Base-by-base conservation (phyloP, 202 grass and related monocot species). In the Sporobolus alterniflorus region DNA sequence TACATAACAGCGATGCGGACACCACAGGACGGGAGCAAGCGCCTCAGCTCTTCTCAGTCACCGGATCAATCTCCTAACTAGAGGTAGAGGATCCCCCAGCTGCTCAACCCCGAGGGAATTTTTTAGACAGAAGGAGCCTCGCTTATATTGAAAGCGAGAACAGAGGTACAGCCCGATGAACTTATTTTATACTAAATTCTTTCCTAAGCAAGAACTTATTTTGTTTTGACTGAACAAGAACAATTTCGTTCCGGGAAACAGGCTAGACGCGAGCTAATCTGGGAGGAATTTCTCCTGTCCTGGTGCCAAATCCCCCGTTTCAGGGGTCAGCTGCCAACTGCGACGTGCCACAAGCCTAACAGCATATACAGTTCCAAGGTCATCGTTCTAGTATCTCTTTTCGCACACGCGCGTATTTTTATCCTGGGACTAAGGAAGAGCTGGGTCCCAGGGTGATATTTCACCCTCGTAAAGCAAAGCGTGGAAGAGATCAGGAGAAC, bases 181-280 rank as follows among this genome's bases (percentile, higher is more conserved):
- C 0, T 0, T 15, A 56, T 41, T 40, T 21, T 1, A 0, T 4
- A 52, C 21, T n/a, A n/a, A n/a, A n/a, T n/a, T 18, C 3, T 55
- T 25, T 42, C 9, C 16, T 9, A 26, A 6, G 71, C 46, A 4
- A 33, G 25, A n/a, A n/a, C n/a, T 8, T 8, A 8, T 59, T 71
- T 83, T 2, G 10, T 49, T n/a, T 65, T 73, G 36, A 40, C 17
- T 30, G 13, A n/a, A 10, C 6, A 73, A 9, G 18, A 69, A 60
- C 50, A 28, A 84, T 87, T 94, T 89, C 84, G 47, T 78, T 83
- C 92, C 89, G 85, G 81, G 83, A 94, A 91, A 89, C 83, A 86
- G 33, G 75, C 41, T 69, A 25, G 31, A 49, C 17, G 83, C 83
- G 75, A 89, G 82, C 75, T 73, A 73, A 86, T 94, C 79, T 34